Base-by-base conservation (phyloP, 192 early-diverging fungal genomes). In the Podila minutissima region DNA sequence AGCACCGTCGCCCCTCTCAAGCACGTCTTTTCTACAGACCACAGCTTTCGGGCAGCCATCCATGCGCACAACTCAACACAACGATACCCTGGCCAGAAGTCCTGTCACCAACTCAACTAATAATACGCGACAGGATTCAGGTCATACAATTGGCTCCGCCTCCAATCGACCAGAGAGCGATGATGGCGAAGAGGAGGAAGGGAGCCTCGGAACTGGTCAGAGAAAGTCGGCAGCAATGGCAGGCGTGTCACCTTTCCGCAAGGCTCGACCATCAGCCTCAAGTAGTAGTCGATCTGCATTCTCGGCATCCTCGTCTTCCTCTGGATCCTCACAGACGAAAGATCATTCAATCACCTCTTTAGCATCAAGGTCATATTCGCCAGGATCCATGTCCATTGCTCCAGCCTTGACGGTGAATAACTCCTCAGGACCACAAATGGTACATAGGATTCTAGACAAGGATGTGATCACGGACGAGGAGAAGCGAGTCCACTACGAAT, bases 401-500 rank as follows among this genome's bases (percentile, higher is more conserved):
- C 61, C 69, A 2, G 26, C 64, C 11, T 33, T 71, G 48, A 62
- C 68, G 2, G 49, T 59, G 35, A 28, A 22, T 32, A 22, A 62
- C 61, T 26, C 24, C 2, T 41, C 22, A 4, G 24, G 67, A 12
- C 32, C 66, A 3, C 20, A 37, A 15, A 58, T 59, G 32, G 58
- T 13, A 13, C 71, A 28, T 9, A 60, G 77, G 29, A 69, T 74
- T 37, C 46, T 89, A 55, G 89, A 92, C 59, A 86, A 85, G 32
- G 33, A 72, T 11, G 68, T 72, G 32, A 83, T 89, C 37, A 84
- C 83, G 17, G 87, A 87, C 48, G 83, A 86, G 61, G 89, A 91
- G 71, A 83, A 74, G 26, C 57, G 35, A 20, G 72, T 77, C 13
- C 84, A 87, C 60, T 72, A 85, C 2, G 93, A 94, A 87, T 95